These are phyloP conservation scores for Claviceps maximensis DNA, from an alignment of 2,329 filamentous ascomycete genomes.

Conservation along the genomic window DNA sequence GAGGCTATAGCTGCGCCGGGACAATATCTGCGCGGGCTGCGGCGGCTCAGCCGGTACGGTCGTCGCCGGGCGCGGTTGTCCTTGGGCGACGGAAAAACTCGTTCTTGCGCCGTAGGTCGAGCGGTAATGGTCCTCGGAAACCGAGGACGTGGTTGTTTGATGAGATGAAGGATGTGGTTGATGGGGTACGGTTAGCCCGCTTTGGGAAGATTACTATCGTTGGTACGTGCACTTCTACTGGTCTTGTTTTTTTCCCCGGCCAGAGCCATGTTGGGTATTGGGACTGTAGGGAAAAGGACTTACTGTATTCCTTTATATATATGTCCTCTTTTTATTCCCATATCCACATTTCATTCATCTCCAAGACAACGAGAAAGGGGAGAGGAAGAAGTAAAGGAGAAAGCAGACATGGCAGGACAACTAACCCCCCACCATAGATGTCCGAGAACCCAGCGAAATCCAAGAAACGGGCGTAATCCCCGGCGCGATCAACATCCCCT, in stretches of 20 bases:
- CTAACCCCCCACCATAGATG: constrained; percentile 32
- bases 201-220: constrained; percentile 24
- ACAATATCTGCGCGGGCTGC: too few relatives aligned
- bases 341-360: too few relatives aligned
- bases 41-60: too few relatives aligned
- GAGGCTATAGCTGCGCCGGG: too few relatives aligned
- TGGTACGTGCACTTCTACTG: constrained; percentile 21
- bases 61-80: too few relatives aligned
- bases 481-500: constrained; percentile 67
- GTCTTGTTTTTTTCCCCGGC: background rate
- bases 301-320: too few relatives aligned
- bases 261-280: too few relatives aligned
- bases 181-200: constrained; percentile 7
- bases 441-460: constrained; percentile 61
- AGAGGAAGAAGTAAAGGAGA: background rate
- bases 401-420: background rate
- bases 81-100: too few relatives aligned
- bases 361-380: too few relatives aligned
- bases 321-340: too few relatives aligned
- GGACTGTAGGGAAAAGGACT: too few relatives aligned
- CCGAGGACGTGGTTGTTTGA: constrained; percentile 35
- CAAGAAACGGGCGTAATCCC: constrained; percentile 59
- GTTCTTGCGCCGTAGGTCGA: background rate
- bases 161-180: constrained; percentile 29
- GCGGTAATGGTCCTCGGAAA: background rate